Evolutionary conservation across 441 rosid genomes (phyloP).

Genomic region (Biscutella laevigata): DNA sequence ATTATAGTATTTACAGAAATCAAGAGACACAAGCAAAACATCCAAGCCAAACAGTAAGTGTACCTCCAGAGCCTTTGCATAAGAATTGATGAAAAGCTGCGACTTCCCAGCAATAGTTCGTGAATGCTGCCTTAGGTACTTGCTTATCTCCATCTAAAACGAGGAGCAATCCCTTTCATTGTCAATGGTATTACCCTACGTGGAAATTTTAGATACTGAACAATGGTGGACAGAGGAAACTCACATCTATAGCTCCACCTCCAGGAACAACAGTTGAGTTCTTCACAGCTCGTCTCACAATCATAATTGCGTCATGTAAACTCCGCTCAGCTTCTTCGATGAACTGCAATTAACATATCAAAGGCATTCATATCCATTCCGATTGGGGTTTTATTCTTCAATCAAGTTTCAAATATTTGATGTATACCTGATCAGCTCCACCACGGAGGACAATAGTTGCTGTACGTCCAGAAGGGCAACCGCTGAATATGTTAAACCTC

Average conservation of each 20-base stretch:
- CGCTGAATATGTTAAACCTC: conserved; percentile 95
- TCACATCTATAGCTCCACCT: conserved; percentile 99
- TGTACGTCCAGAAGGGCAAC: conserved; percentile 86
- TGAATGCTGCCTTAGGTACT: conserved; percentile 87
- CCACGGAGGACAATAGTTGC: conserved; percentile 99
- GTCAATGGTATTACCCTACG: not conserved
- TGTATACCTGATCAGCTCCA: conserved; percentile 96
- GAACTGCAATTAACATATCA: conserved; percentile 41
- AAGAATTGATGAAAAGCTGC: conserved; percentile 88
- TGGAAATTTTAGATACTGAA: not conserved
- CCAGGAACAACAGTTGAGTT: conserved; percentile 99
- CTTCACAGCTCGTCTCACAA: conserved; percentile 93
- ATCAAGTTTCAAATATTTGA: conserved; percentile 4
- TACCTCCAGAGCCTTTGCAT: conserved; percentile 99
- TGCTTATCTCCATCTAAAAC: conserved; percentile 91
- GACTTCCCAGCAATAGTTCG: conserved; percentile 93
- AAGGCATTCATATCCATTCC: conserved; percentile 1
- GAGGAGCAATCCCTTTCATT: conserved; percentile 11
- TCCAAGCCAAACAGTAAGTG: conserved; percentile 1
- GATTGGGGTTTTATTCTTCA: not conserved
- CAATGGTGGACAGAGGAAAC: conserved; percentile 17
- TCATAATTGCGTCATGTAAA: conserved; percentile 99
- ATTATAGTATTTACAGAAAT: not conserved
- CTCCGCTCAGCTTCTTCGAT: conserved; percentile 99
- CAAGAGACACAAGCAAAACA: not conserved